Evolutionary conservation across 768 basidiomycete species (phyloP), one percentile per base, ranked within the genome.

Genomic region (Serendipita indica): DNA sequence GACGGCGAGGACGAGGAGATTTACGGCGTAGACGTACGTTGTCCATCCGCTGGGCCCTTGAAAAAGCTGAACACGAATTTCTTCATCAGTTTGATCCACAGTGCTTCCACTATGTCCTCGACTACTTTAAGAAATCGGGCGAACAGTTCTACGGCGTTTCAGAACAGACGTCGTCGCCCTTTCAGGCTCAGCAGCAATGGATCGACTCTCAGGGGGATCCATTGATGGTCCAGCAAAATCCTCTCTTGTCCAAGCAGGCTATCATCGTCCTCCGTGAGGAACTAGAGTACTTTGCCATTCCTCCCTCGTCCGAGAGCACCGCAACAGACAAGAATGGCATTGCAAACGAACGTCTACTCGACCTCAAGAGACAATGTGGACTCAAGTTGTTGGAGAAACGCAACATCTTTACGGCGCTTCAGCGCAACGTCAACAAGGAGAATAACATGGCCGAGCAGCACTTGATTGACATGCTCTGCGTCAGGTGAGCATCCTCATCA

Each of bases 401-500:
- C 67, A 89, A 84, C 70, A 96, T 99, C 66, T 99, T 99, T 70
- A 94, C 94, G 2, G 96, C 96, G 37, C 75, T 99, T 59, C 94
- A 99, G 75, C 79, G 96, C 65, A 99, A 99, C 71, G 94, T 98
- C 63, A 94, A 94, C 73, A 94, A 94, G 75, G 94, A 97, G 74
- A 97, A 97, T 69, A 98, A 99, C 69, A 77, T 96, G 58, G 96
- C 96, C 16, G 96, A 99, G 72, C 94, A 98, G 72, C 96, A 99
- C 73, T 74, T 99, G 65, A 99, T 99, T 71, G 96, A 98, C 72
- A 99, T 99, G 96, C 77, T 99, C 62, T 98, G 94, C 74, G 96
- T 97, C 90, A 96, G 92, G 94, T 94, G 68, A 58, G 75, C 67
- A 43, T 39, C 72, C 62, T 37, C 45, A 12, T 45, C 37, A 49